A percentile compares a stretch with the other conserved stretches of the same genome.
phyloP scores from a whole-genome alignment of 352 stramenopile genomes.

The Globisporangium heterothallicum region DNA sequence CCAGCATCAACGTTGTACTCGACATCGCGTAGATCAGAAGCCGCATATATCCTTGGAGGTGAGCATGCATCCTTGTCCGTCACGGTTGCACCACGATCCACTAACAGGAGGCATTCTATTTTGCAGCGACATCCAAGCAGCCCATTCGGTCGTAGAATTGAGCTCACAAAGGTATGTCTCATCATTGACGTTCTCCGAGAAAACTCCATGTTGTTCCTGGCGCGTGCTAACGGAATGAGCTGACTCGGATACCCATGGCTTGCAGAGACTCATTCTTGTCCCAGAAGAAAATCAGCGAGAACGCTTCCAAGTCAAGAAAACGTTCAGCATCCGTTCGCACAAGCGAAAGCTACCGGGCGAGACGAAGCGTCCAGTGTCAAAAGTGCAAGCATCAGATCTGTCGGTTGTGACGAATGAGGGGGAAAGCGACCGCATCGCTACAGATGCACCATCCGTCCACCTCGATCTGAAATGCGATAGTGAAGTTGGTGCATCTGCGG shows the following conservation, averaged over 20 bases:
- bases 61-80: too few species aligned
- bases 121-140: conserved; percentile 30
- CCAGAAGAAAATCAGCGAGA: neutral
- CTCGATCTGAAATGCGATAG: too few species aligned
- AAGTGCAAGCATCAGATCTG: neutral
- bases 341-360: neutral
- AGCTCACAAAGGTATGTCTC: conserved; percentile 24
- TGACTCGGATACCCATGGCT: neutral
- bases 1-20: neutral
- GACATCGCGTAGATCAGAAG: neutral
- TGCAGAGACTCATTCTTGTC: conserved; percentile 8
- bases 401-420: neutral
- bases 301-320: conserved; percentile 15
- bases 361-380: neutral
- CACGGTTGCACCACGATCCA: too few species aligned
- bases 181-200: too few species aligned
- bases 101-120: neutral
- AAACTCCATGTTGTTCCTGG: too few species aligned
- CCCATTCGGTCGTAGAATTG: conserved; percentile 35
- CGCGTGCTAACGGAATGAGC: neutral
- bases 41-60: neutral
- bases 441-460: neutral
- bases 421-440: neutral
- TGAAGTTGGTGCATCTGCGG: too few species aligned
- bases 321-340: neutral